phyloP scores from a whole-genome alignment of 441 rosid genomes.

The Pelargonium citronellum region DNA sequence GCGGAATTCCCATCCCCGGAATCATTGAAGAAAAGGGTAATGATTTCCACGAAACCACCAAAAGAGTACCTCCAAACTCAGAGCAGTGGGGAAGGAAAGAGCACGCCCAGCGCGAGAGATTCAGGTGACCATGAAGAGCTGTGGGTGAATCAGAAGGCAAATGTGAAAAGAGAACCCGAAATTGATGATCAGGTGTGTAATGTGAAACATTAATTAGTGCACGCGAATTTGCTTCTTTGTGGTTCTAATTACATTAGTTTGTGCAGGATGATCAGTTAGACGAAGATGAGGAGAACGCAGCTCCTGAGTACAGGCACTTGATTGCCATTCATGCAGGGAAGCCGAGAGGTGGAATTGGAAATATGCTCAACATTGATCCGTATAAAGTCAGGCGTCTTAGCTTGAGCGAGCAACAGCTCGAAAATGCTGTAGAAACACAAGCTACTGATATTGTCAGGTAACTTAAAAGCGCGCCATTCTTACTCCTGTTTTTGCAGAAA shows the following conservation, averaged over 20 bases:
- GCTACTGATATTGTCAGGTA: conserved; percentile 72
- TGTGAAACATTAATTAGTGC: not conserved
- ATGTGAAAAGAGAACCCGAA: conserved; percentile 25
- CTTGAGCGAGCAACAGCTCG: conserved; percentile 75
- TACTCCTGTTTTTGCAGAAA: no score
- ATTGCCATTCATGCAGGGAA: conserved; percentile 88
- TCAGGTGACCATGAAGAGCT: conserved; percentile 20
- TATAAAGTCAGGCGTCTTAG: conserved; percentile 43
- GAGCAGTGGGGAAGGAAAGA: conserved; percentile 24
- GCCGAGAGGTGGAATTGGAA: conserved; percentile 74
- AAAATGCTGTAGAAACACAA: conserved; percentile 54
- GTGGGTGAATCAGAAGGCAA: conserved; percentile 15
- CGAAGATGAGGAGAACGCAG: conserved; percentile 35
- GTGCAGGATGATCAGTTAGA: conserved; percentile 28
- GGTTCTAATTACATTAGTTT: not conserved
- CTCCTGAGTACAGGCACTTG: conserved; percentile 54
- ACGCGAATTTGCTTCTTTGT: not conserved
- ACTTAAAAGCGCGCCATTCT: not conserved
- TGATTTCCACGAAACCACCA: conserved; percentile 90
- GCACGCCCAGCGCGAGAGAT: conserved; percentile 30
- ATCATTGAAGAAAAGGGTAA: conserved; percentile 48
- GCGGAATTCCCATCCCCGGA: conserved; percentile 76
- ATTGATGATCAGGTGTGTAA: conserved; percentile 20
- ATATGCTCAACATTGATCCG: conserved; percentile 49
- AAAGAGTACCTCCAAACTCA: conserved; percentile 65